A percentile compares a stretch with the other conserved stretches of the same genome.
These are phyloP conservation scores for Botrytis squamosa DNA, from an alignment of 2,329 filamentous ascomycete species.

Conservation along the genomic window DNA sequence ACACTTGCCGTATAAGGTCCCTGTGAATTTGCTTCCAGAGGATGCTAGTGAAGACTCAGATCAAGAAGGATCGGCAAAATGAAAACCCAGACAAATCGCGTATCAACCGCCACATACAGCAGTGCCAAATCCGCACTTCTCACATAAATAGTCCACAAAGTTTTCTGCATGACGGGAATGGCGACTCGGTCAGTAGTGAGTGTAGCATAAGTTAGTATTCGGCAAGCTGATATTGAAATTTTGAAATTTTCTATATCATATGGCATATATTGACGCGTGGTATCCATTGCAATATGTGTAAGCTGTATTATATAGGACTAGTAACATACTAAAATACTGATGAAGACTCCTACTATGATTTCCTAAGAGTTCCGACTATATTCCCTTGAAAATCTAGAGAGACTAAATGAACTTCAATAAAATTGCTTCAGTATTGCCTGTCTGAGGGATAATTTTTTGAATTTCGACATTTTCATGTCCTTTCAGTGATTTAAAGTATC, in stretches of 20 bases:
- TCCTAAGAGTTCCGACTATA: not conserved
- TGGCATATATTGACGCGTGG: no score
- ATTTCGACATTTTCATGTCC: not conserved
- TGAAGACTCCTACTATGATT: not conserved
- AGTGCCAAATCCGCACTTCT: no score
- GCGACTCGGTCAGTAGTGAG: not conserved
- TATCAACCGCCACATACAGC: no score
- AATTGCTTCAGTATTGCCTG: not conserved
- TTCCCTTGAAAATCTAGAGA: not conserved
- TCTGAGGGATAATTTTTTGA: not conserved
- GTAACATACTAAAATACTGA: not conserved
- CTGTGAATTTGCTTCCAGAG: no score
- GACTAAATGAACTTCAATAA: not conserved
- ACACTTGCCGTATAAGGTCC: no score
- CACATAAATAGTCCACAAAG: not conserved
- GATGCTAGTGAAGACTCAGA: no score
- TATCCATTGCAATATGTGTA: not conserved
- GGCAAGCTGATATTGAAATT: no score
- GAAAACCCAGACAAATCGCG: accelerated
- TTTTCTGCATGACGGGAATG: not conserved
- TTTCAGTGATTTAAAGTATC: not conserved
- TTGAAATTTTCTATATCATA: no score
- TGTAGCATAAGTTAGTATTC: not conserved
- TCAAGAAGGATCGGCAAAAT: no score
- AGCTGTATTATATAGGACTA: not conserved